Evolutionary conservation across 306 rosid genomes (phyloP).

Genomic region (Ammopiptanthus mongolicus): DNA sequence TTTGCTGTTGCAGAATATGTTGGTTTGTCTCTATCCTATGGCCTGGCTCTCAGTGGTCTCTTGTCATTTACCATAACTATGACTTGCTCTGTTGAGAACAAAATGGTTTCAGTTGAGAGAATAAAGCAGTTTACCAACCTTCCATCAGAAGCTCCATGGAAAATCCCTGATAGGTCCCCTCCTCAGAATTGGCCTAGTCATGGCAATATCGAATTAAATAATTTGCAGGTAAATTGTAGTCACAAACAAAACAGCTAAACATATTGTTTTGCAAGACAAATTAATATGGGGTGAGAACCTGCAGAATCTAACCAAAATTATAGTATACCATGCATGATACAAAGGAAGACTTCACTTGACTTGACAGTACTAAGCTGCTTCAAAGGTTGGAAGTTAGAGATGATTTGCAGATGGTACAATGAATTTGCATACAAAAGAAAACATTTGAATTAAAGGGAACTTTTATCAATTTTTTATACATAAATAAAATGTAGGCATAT

Average conservation of each 20-base stretch:
- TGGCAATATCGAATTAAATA: constrained; percentile 56
- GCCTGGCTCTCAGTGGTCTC: constrained; percentile 58
- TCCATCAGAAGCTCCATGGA: constrained; percentile 79
- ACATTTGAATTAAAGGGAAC: background rate
- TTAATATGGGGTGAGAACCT: background rate
- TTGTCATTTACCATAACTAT: constrained; percentile 50
- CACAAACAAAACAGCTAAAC: background rate
- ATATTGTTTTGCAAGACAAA: background rate
- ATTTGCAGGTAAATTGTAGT: constrained; percentile 53
- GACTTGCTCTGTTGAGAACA: constrained; percentile 71
- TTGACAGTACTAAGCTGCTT: background rate
- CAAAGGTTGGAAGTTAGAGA: background rate
- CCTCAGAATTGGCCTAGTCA: constrained; percentile 73
- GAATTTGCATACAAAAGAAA: background rate
- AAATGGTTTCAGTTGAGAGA: constrained; percentile 88
- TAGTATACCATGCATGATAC: background rate
- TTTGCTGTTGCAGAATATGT: constrained; percentile 53
- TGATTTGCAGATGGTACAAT: background rate
- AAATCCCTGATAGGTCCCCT: constrained; percentile 44
- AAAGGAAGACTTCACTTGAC: background rate
- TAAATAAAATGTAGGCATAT: background rate
- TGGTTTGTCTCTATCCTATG: constrained; percentile 83
- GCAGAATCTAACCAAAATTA: background rate
- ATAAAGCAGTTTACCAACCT: constrained; percentile 63
- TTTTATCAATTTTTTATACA: background rate